Evolutionary conservation across 2,329 filamentous ascomycete species (phyloP).

Genomic region (Paecilomyces sp.): DNA sequence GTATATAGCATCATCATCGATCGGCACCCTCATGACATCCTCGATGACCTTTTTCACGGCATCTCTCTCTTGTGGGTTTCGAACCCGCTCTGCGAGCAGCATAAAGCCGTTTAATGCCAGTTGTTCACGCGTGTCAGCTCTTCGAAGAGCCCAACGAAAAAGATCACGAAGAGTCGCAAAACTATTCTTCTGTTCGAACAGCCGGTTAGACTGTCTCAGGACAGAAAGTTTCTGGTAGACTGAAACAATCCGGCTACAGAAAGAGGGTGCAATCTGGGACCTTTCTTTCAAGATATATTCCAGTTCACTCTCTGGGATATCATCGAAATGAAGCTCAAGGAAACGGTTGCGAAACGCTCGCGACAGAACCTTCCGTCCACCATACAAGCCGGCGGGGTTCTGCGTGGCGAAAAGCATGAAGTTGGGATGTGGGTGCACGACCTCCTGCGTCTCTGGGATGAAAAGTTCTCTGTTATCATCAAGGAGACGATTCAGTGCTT

Average conservation of each 20-base stretch:
- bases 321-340: constrained; percentile 92
- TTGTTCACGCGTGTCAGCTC: constrained; percentile 77
- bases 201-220: constrained; percentile 76
- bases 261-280: constrained; percentile 82
- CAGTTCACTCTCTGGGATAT: constrained; percentile 91
- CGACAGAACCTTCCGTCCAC: constrained; percentile 86
- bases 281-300: constrained; percentile 85
- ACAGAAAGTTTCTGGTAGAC: constrained; percentile 91
- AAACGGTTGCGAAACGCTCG: constrained; percentile 96
- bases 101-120: constrained; percentile 92
- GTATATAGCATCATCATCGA: constrained; percentile 71
- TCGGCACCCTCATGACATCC: constrained; percentile 76
- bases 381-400: constrained; percentile 92
- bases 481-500: constrained; percentile 88
- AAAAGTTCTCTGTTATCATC: constrained; percentile 95
- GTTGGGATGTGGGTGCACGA: constrained; percentile 83
- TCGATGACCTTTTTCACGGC: constrained; percentile 87
- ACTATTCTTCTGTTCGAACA: constrained; percentile 96
- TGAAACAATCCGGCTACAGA: constrained; percentile 82
- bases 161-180: constrained; percentile 94
- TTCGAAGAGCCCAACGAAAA: constrained; percentile 86
- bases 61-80: constrained; percentile 77
- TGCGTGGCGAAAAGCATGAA: constrained; percentile 99
- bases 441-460: constrained; percentile 92
- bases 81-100: constrained; percentile 87